Base-by-base conservation (phyloP, 2,329 filamentous ascomycete genomes). In the Colletotrichum costaricense region DNA sequence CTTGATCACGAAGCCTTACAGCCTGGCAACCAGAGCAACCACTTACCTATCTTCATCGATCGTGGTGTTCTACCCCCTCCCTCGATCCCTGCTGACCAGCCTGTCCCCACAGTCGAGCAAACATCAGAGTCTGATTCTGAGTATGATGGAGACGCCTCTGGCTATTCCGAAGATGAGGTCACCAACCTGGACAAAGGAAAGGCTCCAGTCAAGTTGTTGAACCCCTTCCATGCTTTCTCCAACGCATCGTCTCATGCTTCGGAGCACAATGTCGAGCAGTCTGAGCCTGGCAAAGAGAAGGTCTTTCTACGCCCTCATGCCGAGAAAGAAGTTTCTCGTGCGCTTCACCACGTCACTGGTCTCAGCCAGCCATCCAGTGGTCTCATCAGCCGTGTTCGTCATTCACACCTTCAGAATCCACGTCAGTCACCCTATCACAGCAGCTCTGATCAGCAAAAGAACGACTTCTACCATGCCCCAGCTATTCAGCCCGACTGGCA, bases 291-390 rank as follows among this genome's bases (percentile, higher is more conserved):
- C 14, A 5, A 35, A 26, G 19, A 67, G 59, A 74, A 75, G 58
- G 14, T 63, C 24, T 67, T 75, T 38, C 24, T 72, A 8, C 57
- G 67, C 11, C 59, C 59, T 3, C 49, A 56, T 19, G 73, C 63
- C 3, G 74, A 76, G 63, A 73, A 71, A 33, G 73, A 76, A 24
- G 63, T 76, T 11, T 76, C 74, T 9, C 70, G 55, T 16, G 74
- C 73, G 24, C 73, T 76, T 33, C 66, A 56, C 9, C 30, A 73
- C 22, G 68, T 11, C 6, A 75, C 68, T 14, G 74, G 62, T 11
- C 55, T 73, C 54, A 74, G 68, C 11, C 62, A 73, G 30, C 72
- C 72, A 6, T 75, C 72, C 0, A 65, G 56, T n/a, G 74, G 67
- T 59, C 71, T 74, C n/a, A 57, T 75, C 8, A 4, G 42, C 8